These are phyloP conservation scores for Euphorbia schlechtendalii DNA, from an alignment of 441 rosid genomes.

Conservation along the genomic window DNA sequence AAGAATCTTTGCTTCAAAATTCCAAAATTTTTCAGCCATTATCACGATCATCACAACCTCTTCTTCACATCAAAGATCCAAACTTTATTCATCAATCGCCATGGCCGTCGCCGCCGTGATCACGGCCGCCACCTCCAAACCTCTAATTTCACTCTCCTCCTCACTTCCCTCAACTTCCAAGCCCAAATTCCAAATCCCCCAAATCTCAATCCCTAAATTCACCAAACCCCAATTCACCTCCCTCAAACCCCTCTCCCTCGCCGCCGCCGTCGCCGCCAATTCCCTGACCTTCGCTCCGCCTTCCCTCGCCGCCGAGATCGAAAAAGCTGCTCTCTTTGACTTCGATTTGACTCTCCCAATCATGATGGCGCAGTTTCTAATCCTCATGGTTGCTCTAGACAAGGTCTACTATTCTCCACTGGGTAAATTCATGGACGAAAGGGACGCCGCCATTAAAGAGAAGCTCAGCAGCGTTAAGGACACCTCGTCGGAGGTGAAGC, in stretches of 20 bases:
- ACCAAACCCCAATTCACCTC: slow-evolving; percentile 28
- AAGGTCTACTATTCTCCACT: slow-evolving; percentile 69
- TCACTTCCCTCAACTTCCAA: slow-evolving; percentile 26
- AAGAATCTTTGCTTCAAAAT: slow-evolving; percentile 2
- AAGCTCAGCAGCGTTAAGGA: slow-evolving; percentile 74
- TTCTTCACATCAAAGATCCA: slow-evolving; percentile 9
- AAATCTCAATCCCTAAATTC: slow-evolving; percentile 30
- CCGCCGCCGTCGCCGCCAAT: slow-evolving; percentile 46
- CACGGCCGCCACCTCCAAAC: slow-evolving; percentile 74
- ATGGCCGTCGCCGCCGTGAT: slow-evolving; percentile 70
- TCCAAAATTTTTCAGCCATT: not conserved
- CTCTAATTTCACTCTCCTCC: slow-evolving; percentile 31
- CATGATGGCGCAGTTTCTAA: slow-evolving; percentile 64
- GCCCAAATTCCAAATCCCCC: slow-evolving; percentile 36
- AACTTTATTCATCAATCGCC: slow-evolving; percentile 19
- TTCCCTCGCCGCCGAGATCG: slow-evolving; percentile 64
- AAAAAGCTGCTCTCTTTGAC: slow-evolving; percentile 85
- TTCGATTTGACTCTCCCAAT: slow-evolving; percentile 87
- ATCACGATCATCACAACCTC: not conserved
- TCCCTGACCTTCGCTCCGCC: slow-evolving; percentile 49
- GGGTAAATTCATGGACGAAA: slow-evolving; percentile 84
- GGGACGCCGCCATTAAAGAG: slow-evolving; percentile 72
- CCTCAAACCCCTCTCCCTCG: slow-evolving; percentile 49
- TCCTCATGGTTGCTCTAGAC: slow-evolving; percentile 83
- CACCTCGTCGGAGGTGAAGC: slow-evolving; percentile 69